Percentiles rank a stretch among this genome's conserved stretches.
These are phyloP conservation scores for Cydonia oblonga DNA, from an alignment of 331 rosid genomes.

Conservation along the genomic window DNA sequence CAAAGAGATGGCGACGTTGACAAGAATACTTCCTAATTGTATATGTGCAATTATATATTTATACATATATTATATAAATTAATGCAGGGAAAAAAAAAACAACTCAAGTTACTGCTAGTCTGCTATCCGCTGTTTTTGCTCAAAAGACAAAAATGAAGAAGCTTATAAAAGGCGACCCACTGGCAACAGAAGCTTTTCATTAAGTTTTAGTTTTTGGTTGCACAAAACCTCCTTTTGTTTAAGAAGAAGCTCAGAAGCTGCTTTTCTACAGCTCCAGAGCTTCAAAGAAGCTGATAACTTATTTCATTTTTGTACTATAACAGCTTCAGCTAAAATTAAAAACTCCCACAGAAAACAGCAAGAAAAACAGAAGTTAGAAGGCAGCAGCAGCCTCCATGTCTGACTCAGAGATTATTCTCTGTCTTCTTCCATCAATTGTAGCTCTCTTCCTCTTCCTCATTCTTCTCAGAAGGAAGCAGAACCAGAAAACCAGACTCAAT, in stretches of 20 bases:
- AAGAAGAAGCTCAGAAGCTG: background rate
- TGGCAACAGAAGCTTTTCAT: slow-evolving; percentile 20
- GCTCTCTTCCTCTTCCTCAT: slow-evolving; percentile 45
- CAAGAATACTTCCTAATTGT: no score
- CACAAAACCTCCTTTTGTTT: background rate
- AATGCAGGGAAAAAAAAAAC: no score
- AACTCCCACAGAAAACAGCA: background rate
- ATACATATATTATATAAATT: no score
- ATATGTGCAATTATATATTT: no score
- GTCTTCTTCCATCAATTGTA: slow-evolving; percentile 46
- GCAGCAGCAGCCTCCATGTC: slow-evolving; percentile 40
- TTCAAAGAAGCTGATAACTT: slow-evolving; percentile 6
- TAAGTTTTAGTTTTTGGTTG: slow-evolving; percentile 6
- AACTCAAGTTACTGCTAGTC: slow-evolving; percentile 13
- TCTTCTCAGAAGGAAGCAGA: slow-evolving; percentile 42
- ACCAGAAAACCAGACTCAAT: slow-evolving; percentile 37
- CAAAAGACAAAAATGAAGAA: slow-evolving; percentile 28
- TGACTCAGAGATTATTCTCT: slow-evolving; percentile 38
- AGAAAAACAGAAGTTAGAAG: background rate
- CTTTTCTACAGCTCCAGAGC: background rate
- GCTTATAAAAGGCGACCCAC: slow-evolving; percentile 36
- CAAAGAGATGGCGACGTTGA: no score
- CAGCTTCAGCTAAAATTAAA: background rate
- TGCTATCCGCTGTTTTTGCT: slow-evolving; percentile 30
- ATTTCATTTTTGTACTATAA: background rate